These are phyloP conservation scores for Apium graveolens DNA, from an alignment of 129 eudicot species.

Conservation along the genomic window DNA sequence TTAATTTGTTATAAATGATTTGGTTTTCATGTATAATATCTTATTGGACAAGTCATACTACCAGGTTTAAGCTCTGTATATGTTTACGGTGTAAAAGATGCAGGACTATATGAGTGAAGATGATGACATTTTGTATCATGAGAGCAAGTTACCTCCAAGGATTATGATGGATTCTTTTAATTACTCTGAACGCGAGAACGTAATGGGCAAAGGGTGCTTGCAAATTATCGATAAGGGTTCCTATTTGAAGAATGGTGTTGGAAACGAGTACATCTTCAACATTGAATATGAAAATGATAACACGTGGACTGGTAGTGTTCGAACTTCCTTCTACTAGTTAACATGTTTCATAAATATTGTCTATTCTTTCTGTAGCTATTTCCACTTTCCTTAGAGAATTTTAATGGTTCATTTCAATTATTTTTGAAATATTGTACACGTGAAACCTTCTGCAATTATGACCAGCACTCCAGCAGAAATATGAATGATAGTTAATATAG, in stretches of 20 bases:
- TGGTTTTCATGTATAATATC: slow-evolving; percentile 12
- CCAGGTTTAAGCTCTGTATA: neutral
- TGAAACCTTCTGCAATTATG: neutral
- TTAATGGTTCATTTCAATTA: neutral
- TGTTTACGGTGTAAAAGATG: slow-evolving; percentile 10
- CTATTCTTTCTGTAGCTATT: neutral
- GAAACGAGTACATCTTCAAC: slow-evolving; percentile 27
- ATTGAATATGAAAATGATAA: slow-evolving; percentile 26
- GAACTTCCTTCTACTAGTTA: neutral
- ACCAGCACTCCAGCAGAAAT: neutral
- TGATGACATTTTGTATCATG: slow-evolving; percentile 25
- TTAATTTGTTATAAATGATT: neutral
- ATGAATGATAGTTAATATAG: neutral
- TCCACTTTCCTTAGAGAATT: neutral
- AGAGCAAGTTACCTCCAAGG: slow-evolving; percentile 31
- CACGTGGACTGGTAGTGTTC: slow-evolving; percentile 43
- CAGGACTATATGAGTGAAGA: slow-evolving; percentile 42
- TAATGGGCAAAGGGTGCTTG: slow-evolving; percentile 21
- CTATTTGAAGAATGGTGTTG: slow-evolving; percentile 18
- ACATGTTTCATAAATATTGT: neutral
- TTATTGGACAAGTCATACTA: slow-evolving; percentile 10
- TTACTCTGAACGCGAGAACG: slow-evolving; percentile 19
- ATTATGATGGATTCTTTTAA: slow-evolving; percentile 14
- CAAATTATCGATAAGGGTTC: slow-evolving; percentile 9
- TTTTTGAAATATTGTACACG: neutral